Evolutionary conservation across 2,329 filamentous ascomycete genomes (phyloP).

Genomic region (Alternaria consortialis): DNA sequence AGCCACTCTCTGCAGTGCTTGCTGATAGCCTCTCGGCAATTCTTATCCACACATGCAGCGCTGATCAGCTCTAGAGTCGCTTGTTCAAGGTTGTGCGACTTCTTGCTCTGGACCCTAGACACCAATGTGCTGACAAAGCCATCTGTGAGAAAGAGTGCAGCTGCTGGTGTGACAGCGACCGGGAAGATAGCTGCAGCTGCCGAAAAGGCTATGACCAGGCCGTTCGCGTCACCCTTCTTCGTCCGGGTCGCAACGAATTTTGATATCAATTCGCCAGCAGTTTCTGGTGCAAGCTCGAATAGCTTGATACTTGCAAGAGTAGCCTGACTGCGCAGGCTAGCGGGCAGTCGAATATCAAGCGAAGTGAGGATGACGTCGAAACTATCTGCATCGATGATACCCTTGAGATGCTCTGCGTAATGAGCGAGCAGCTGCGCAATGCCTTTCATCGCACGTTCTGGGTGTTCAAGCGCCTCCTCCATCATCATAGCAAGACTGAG

Average conservation of each 20-base stretch:
- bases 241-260: conserved; percentile 79
- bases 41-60: conserved; percentile 84
- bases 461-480: conserved; percentile 82
- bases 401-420: conserved; percentile 62
- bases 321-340: conserved; percentile 79
- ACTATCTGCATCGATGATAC: conserved; percentile 75
- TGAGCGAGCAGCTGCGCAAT: conserved; percentile 67
- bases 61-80: conserved; percentile 89
- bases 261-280: conserved; percentile 73
- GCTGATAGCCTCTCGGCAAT: conserved; percentile 82
- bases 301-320: conserved; percentile 84
- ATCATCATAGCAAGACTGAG: conserved; percentile 88
- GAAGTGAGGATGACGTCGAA: conserved; percentile 87
- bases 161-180: conserved; percentile 77
- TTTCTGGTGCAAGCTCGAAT: conserved; percentile 77
- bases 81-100: conserved; percentile 85
- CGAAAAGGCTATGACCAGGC: conserved; percentile 90
- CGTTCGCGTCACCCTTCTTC: conserved; percentile 79
- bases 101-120: conserved; percentile 79
- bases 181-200: conserved; percentile 91
- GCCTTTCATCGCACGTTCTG: conserved; percentile 68
- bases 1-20: conserved; percentile 90
- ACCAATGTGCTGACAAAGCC: conserved; percentile 83
- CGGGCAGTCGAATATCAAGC: conserved; percentile 82
- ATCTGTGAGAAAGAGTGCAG: conserved; percentile 84